Evolutionary conservation across 495 filamentous ascomycete genomes (phyloP), one percentile per base, ranked within the genome.

Genomic region (Delitschia confertaspora): DNA sequence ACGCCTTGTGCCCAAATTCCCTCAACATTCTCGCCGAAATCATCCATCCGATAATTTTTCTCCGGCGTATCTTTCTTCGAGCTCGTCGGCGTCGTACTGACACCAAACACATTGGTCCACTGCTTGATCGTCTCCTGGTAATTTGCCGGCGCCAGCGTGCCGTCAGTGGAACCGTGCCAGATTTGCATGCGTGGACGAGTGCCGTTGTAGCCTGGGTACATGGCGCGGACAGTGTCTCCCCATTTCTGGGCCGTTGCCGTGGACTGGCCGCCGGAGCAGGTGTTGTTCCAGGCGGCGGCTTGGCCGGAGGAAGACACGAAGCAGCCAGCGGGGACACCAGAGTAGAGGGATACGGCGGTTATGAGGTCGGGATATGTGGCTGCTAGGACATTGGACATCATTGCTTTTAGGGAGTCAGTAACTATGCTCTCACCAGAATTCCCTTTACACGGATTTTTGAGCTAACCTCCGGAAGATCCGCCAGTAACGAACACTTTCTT

Each of bases 241-340:
- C 75, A 78, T 47, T 74, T 44, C 55, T 70, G 49, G 11, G 65
- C 59, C 0, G 73, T 70, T 18, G 56, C 54, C 49, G 68, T 60
- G 18, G 58, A 37, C 6, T 72, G 46, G 39, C 75, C 76, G 38
- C 67, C 61, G 3, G 73, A 65, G 50, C 76, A 78, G 3, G 68
- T 73, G 53, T 69, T 66, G 65, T 76, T 72, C 69, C 73, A 78
- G 6, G 61, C 60, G 6, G 64, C 66, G 53, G 26, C 61, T 56
- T 37, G 62, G 60, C 45, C 65, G 53, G 43, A 62, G 42, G 41
- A 38, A 10, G 44, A 48, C 1, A 47, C 59, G 56, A 78, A 79
- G 64, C 78, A 82, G 6, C 75, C 76, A 13, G 71, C 74, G 4
- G 78, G 64, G 0, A 82, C 74, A 17, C 78, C 78, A 7, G 74